Base-by-base conservation (phyloP, 192 early-diverging fungal genomes). In the Backusella psychrophila region DNA sequence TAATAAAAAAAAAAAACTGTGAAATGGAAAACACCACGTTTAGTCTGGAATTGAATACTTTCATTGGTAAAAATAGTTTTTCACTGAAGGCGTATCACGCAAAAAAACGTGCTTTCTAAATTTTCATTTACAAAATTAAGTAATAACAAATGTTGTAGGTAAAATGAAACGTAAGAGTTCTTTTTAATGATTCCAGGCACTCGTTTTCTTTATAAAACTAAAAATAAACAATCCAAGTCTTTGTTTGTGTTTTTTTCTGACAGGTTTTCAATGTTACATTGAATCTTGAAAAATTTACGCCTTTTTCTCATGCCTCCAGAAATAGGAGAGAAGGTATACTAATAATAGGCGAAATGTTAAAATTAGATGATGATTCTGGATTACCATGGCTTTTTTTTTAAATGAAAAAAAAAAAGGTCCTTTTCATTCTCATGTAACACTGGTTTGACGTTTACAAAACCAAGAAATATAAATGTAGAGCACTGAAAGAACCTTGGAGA, bases 231-330 rank as follows among this genome's bases (percentile, higher is more conserved):
- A 11, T 38, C 19, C 5, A 52, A 6, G n/a, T 56, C 1, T n/a
- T n/a, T n/a, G n/a, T n/a, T n/a, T n/a, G n/a, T 56, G 52, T 21
- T n/a, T 56, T n/a, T 53, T 56, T 56, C 52, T 56, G 52, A 56
- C 52, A 56, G 0, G n/a, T 26, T 56, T 56, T 38, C 38, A 38
- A 11, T 11, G 52, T 53, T 53, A 53, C 52, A 53, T 53, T 0
- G 9, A 59, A 26, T 26, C 0, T 59, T 53, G 52, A 17, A 17
- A 52, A 31, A 31, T 21, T 0, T 15, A 52, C n/a, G 3, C 52
- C 41, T 19, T 17, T 26, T 59, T 26, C 23, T 59, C 23, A 26
- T 12, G 23, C 6, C 21, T 26, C 12, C 4, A 59, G 21, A 59
- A 59, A 59, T 26, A 59, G 56, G 56, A 59, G 56, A 21, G 11